Evolutionary conservation across 2,329 filamentous ascomycete genomes (phyloP), one percentile per base, ranked within the genome.

Genomic region (Teratosphaeria destructans): DNA sequence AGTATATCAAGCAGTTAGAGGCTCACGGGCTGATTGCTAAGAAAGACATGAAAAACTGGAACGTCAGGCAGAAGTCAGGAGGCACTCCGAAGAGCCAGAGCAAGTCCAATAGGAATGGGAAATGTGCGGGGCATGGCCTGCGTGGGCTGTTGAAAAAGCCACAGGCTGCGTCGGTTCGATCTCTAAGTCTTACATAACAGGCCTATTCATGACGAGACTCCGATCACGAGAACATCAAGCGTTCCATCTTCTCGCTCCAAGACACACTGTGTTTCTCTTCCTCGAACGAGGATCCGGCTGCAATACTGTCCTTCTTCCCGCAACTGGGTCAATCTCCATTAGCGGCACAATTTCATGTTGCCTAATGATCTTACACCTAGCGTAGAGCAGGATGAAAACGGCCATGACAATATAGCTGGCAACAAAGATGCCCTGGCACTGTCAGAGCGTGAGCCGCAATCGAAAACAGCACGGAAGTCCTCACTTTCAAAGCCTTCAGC

Each of bases 341-440:
- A 71, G 63, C 56, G 68, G 69, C 49, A 79, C 75, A 61, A 75
- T 71, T 19, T 62, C 65, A 1, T 71, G 69, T 57, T 70, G 70
- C 59, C 63, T 75, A 5, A 75, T 54, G 14, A 77, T 47, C 64
- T 88, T 88, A 75, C 88, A 85, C 1, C 81, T 83, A 1, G 81
- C 58, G 64, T 82, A 85, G 12, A 87, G 71, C 3, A 82, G 78
- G 3, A 81, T 67, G 65, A 88, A 89, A 3, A 89, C 68, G 29
- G 88, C 82, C 60, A 88, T 67, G 63, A 83, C 86, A 65, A 87
- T 70, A 65, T 88, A 89, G 12, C 81, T 78, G 2, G 82, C 79
- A 62, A 88, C 87, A 66, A 89, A 89, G 53, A 79, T 74, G 57
- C 5, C 37, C 37, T 43, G 16, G 12, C 12, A 43, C 6, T 43